These are phyloP conservation scores for Abelmoschus esculentus DNA, from an alignment of 345 rosid species.

Conservation along the genomic window DNA sequence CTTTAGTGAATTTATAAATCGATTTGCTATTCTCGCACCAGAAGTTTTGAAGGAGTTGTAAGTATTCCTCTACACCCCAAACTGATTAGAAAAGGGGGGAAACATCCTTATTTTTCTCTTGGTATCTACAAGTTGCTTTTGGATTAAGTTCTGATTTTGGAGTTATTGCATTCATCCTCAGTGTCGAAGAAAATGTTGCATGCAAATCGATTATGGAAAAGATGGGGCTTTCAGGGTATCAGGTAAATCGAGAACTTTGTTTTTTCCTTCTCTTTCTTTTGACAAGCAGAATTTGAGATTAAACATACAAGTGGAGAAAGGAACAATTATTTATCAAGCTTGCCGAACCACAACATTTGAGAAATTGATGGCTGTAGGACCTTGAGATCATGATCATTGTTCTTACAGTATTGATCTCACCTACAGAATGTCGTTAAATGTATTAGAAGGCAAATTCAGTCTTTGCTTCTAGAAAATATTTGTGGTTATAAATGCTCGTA, in stretches of 20 bases:
- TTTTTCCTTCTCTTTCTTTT: no score
- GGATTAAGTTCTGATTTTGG: constrained; percentile 6
- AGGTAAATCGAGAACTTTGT: background rate
- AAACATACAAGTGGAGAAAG: no score
- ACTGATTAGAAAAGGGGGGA: background rate
- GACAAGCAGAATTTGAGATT: no score
- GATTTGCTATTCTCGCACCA: constrained; percentile 22
- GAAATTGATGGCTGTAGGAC: background rate
- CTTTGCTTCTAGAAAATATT: background rate
- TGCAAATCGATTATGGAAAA: constrained; percentile 72
- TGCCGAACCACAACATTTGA: background rate
- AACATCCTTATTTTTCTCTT: background rate
- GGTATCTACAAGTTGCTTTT: constrained; percentile 18
- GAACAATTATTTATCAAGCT: background rate
- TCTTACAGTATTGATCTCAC: background rate
- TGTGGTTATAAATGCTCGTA: constrained; percentile 2
- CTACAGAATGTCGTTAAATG: background rate
- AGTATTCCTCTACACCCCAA: constrained; percentile 21
- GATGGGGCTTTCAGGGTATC: constrained; percentile 51
- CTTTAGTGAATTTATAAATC: constrained; percentile 51
- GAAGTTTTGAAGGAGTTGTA: constrained; percentile 31
- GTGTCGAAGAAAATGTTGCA: constrained; percentile 63
- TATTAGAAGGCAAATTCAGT: background rate
- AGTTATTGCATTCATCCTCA: constrained; percentile 21
- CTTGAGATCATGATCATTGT: background rate